These are phyloP conservation scores for Lizanozyma gosingica DNA, from an alignment of 1,139 yeast genomes.

Conservation along the genomic window DNA sequence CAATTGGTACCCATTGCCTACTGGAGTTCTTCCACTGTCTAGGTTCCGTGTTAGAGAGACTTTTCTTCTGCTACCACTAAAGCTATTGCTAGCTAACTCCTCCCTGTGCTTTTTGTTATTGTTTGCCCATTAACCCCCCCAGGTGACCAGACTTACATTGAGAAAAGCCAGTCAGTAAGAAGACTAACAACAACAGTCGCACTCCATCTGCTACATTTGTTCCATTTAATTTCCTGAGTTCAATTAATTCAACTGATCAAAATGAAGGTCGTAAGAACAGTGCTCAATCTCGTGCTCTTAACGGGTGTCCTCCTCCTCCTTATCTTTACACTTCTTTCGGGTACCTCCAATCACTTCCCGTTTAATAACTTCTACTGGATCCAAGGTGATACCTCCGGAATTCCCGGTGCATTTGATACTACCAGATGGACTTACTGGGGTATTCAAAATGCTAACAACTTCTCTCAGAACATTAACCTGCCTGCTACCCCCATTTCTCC, in stretches of 20 bases:
- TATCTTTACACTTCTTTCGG: slow-evolving; percentile 56
- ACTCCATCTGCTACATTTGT: no score
- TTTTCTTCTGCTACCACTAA: no score
- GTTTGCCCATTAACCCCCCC: no score
- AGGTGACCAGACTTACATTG: no score
- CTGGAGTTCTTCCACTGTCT: no score
- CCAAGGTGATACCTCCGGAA: slow-evolving; percentile 54
- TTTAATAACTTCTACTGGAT: slow-evolving; percentile 64
- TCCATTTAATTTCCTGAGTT: no score
- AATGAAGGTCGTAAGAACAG: background rate
- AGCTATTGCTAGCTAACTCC: no score
- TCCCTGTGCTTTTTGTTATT: no score
- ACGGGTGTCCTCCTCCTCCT: slow-evolving; percentile 47
- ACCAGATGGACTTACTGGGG: slow-evolving; percentile 86
- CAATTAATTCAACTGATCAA: background rate
- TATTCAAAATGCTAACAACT: slow-evolving; percentile 38
- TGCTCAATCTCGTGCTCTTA: background rate
- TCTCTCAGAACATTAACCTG: slow-evolving; percentile 36
- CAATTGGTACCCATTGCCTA: no score
- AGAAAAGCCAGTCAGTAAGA: no score
- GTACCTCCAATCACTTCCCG: slow-evolving; percentile 53
- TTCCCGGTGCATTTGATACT: slow-evolving; percentile 41
- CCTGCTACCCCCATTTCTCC: slow-evolving; percentile 68
- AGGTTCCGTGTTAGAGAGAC: no score
- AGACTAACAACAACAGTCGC: no score